These are phyloP conservation scores for Copromyces sp. DNA, from an alignment of 495 filamentous ascomycete species.

Conservation along the genomic window DNA sequence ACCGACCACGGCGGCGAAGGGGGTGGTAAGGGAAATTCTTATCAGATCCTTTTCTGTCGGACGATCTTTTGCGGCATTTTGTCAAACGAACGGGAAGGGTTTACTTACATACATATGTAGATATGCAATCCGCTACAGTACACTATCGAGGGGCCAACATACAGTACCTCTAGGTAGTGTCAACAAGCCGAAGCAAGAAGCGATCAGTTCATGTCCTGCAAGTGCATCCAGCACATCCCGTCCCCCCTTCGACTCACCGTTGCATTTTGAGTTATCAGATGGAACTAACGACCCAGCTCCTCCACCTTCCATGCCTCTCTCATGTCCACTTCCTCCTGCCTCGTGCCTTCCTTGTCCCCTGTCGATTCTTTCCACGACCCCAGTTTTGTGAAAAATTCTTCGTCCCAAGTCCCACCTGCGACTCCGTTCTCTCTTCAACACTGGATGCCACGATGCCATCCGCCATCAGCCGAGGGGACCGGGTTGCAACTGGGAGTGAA, in stretches of 20 bases:
- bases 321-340: not conserved
- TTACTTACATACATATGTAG: not conserved
- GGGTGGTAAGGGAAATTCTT: constrained; percentile 22
- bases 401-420: not conserved
- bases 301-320: not conserved
- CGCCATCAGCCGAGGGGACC: not conserved
- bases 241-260: not conserved
- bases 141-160: not conserved
- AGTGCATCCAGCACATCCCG: not conserved
- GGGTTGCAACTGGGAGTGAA: not conserved
- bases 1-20: not conserved
- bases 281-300: constrained; percentile 2
- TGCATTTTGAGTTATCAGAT: constrained; percentile 28
- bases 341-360: not conserved
- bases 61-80: constrained; percentile 20
- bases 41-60: constrained; percentile 26
- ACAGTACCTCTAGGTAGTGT: too few species aligned
- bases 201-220: not conserved
- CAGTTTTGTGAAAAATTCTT: not conserved
- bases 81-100: not conserved
- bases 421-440: not conserved
- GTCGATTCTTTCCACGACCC: not conserved
- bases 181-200: not conserved
- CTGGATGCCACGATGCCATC: not conserved
- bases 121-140: not conserved